Base-by-base conservation (phyloP, 1,284 basidiomycete species). In the Termitomyces sp. region DNA sequence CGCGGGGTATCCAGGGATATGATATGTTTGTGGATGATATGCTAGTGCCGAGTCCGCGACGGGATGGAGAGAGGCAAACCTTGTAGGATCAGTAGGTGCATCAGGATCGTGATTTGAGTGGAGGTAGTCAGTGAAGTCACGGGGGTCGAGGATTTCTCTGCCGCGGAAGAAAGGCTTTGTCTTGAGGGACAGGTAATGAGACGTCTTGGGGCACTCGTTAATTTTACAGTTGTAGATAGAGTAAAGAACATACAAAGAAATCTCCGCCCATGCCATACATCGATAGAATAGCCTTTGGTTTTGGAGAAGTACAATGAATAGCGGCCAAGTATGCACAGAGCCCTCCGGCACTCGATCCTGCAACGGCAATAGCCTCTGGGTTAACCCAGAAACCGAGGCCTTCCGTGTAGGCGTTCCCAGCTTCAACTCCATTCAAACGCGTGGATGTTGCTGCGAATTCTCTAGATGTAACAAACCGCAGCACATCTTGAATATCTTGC, bases 211-310 rank as follows among this genome's bases (percentile, higher is more conserved):
- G 54, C 5, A 9, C 62, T 70, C 72, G 73, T 57, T 17, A 30
- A 21, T n/a, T 41, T 36, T 54, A 30, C 13, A 43, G 21, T 48
- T 7, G 7, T 21, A 24, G 24, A 8, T 21, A 34, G 52, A 30
- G 17, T 26, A 5, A 17, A 21, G 19, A 6, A 69, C 79, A 57
- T 56, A 85, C 84, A 55, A 86, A 62, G 54, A 82, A 74, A 54
- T 84, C 68, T 0, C 83, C 84, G 17, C 84, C 84, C 76, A 82
- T 78, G 0, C 79, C 82, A 64, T 86, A 87, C 61, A 87, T 58
- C 1, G 78, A 80, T 0, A 86, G 58, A 1, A 86, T 55, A 0
- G 76, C 82, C 55, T 70, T 78, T 0, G 82, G 83, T 56, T 73
- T 79, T 0, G 82, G 83, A 0, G 62, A 60, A 0, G 68, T 73